Evolutionary conservation across 164 flowering plant species (phyloP).

Genomic region (Stephania yunnanensis): DNA sequence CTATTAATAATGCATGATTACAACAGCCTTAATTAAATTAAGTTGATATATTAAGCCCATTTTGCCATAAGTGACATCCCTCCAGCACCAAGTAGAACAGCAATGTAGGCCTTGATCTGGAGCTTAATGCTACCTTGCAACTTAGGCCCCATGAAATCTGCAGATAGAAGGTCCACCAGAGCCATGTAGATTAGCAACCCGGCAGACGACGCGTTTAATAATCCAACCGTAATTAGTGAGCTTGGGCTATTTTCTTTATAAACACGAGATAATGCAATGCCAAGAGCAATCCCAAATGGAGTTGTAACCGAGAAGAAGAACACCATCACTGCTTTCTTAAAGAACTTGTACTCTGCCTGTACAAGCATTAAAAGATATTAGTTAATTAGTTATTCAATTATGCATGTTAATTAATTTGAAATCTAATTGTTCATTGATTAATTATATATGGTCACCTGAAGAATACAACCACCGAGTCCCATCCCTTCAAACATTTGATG

Average conservation of each 20-base stretch:
- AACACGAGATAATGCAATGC: slow-evolving; percentile 36
- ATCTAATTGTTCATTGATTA: not conserved
- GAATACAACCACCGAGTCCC: slow-evolving; percentile 37
- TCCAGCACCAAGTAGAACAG: slow-evolving; percentile 48
- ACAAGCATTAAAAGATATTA: not conserved
- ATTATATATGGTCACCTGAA: slow-evolving; percentile 15
- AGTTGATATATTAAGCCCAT: slow-evolving; percentile 8
- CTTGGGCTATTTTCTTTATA: slow-evolving; percentile 41
- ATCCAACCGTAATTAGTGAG: slow-evolving; percentile 40
- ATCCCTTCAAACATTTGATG: slow-evolving; percentile 39
- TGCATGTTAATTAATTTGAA: too few species aligned
- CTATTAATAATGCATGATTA: too few species aligned
- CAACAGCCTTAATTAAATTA: not conserved
- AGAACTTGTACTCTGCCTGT: slow-evolving; percentile 37
- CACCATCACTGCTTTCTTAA: slow-evolving; percentile 38
- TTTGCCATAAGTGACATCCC: slow-evolving; percentile 53
- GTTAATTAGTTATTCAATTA: too few species aligned
- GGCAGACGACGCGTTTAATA: slow-evolving; percentile 40
- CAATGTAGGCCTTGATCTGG: slow-evolving; percentile 31
- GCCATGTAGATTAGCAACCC: slow-evolving; percentile 52
- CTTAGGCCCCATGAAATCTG: slow-evolving; percentile 51
- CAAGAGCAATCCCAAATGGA: slow-evolving; percentile 44
- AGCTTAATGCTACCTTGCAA: slow-evolving; percentile 40
- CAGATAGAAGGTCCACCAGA: slow-evolving; percentile 43
- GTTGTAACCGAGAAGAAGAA: slow-evolving; percentile 54